These are phyloP conservation scores for Coelastrella sp. DNA, from an alignment of 139 green algal species.

Conservation along the genomic window DNA sequence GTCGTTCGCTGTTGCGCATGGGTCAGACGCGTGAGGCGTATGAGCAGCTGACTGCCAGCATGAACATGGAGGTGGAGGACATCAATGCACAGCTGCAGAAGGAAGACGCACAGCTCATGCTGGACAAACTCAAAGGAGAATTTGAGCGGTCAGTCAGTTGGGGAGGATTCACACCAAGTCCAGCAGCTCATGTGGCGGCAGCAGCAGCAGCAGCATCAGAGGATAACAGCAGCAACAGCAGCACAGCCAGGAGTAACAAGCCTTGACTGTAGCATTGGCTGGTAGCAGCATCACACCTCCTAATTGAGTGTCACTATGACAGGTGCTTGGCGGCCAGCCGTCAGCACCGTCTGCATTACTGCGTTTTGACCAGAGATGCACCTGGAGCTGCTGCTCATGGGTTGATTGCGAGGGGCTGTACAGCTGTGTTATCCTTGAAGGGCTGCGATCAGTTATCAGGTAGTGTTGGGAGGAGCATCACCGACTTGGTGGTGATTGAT, in stretches of 20 bases:
- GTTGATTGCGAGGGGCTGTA: too few relatives aligned
- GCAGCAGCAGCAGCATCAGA: neutral
- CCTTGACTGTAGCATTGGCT: neutral
- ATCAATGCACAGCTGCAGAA: constrained; percentile 66
- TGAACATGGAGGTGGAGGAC: constrained; percentile 63
- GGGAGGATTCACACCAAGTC: constrained; percentile 29
- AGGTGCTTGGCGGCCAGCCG: neutral
- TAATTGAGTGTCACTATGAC: too few relatives aligned
- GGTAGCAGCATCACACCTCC: neutral
- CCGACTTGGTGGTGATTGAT: too few relatives aligned
- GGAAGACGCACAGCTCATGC: constrained; percentile 45
- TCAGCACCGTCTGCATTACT: neutral
- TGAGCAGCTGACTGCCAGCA: constrained; percentile 52
- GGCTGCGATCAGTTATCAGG: too few relatives aligned
- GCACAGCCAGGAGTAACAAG: neutral
- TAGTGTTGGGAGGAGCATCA: too few relatives aligned
- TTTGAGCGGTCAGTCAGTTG: constrained; percentile 33
- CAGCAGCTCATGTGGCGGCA: neutral
- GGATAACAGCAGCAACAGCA: neutral
- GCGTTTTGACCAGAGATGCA: too few relatives aligned
- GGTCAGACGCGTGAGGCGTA: constrained; percentile 53
- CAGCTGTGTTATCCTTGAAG: too few relatives aligned
- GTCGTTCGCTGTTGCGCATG: constrained; percentile 53
- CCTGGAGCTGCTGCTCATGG: too few relatives aligned
- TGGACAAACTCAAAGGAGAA: constrained; percentile 47